Evolutionary conservation across 1,284 basidiomycete genomes (phyloP).

Genomic region (Sanghuangporus sanghuang): DNA sequence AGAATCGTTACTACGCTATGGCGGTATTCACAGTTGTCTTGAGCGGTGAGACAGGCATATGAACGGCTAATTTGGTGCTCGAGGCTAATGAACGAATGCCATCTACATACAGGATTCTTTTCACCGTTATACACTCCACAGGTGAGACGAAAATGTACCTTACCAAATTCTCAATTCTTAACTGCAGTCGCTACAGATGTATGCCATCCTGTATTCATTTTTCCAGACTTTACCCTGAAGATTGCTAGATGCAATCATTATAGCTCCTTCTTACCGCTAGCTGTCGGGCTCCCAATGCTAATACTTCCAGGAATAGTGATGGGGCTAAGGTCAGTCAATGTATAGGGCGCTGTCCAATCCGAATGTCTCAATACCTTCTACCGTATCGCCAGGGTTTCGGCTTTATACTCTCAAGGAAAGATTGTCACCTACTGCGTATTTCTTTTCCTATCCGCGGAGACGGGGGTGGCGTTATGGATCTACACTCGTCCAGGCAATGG

Average conservation of each 20-base stretch:
- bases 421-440: background rate
- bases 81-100: background rate
- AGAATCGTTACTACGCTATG: slow-evolving; percentile 6
- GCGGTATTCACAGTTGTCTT: background rate
- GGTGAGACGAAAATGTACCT: background rate
- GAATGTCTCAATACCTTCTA: background rate
- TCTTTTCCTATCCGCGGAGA: background rate
- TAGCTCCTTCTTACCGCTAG: background rate
- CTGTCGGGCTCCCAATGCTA: background rate
- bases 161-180: background rate
- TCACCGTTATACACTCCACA: background rate
- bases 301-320: slow-evolving; percentile 5
- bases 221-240: background rate
- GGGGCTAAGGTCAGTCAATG: slow-evolving; percentile 2
- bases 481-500: background rate
- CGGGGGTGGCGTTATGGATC: background rate
- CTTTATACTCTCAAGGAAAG: background rate
- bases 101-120: background rate
- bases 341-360: no score
- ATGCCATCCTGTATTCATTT: background rate
- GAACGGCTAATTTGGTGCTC: background rate
- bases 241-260: background rate
- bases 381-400: background rate
- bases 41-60: background rate
- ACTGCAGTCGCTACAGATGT: background rate